These are phyloP conservation scores for Penstemon barbatus DNA, from an alignment of 257 asterid species.

Conservation along the genomic window DNA sequence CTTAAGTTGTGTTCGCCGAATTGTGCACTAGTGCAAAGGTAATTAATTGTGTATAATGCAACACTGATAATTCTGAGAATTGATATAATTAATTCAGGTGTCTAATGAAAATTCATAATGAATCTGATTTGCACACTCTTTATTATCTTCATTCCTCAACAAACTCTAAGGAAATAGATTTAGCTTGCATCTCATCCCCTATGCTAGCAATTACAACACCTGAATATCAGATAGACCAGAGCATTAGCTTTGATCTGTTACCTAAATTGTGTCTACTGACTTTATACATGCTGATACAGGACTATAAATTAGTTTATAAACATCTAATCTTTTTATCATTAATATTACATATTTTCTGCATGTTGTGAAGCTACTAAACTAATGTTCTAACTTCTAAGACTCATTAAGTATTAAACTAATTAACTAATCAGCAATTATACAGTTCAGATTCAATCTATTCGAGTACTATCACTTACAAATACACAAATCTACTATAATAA, in stretches of 20 bases:
- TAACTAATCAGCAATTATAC: constrained; percentile 17
- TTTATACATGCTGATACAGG: not conserved
- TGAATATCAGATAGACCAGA: constrained; percentile 21
- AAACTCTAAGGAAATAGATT: not conserved
- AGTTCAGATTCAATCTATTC: constrained; percentile 5
- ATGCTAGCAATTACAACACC: constrained; percentile 1
- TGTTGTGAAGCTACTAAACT: constrained; percentile 7
- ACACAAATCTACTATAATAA: constrained; percentile 5
- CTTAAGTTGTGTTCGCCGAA: constrained; percentile 18
- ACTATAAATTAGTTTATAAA: not conserved
- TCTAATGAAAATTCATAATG: not conserved
- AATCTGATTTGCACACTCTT: constrained; percentile 6
- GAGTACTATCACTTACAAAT: not conserved
- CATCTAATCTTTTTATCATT: too few relatives aligned
- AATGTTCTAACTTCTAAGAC: not conserved
- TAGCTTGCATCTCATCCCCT: constrained; percentile 14
- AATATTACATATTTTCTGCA: not conserved
- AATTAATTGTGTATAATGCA: not conserved
- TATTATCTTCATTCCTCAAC: not conserved
- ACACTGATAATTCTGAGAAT: not conserved
- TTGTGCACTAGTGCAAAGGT: constrained; percentile 19
- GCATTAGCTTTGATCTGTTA: constrained; percentile 6
- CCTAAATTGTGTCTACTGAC: not conserved
- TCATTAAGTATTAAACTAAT: not conserved
- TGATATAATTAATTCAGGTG: not conserved